Percentiles rank a stretch among this genome's conserved stretches.
Conservation (phyloP, 2,329 filamentous ascomycete species). For the Botrytis tulipae region DNA sequence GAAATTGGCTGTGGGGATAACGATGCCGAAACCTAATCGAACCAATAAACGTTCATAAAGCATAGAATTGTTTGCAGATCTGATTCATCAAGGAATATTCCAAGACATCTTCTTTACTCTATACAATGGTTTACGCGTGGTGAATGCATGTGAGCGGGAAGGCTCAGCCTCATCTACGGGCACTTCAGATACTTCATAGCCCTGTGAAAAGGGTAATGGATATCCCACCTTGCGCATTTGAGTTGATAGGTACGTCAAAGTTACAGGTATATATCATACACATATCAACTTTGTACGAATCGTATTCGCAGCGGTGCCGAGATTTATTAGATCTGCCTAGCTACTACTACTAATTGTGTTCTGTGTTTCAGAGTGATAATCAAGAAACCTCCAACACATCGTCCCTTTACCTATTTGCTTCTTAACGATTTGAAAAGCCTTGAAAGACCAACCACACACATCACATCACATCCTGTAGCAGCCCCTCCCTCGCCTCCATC, state of each 20-base stretch:
- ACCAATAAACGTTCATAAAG: background rate
- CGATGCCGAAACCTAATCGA: background rate
- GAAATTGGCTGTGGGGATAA: background rate
- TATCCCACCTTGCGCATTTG: constrained; percentile 2
- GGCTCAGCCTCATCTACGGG: constrained; percentile 15
- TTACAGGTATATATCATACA: background rate
- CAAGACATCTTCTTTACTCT: background rate
- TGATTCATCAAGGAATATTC: background rate
- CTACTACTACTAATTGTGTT: background rate
- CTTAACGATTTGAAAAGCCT: background rate
- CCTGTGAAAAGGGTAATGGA: background rate
- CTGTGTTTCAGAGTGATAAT: constrained; percentile 1
- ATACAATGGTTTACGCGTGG: background rate
- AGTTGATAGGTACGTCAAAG: background rate
- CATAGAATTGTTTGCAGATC: background rate
- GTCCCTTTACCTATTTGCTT: background rate
- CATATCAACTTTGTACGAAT: background rate
- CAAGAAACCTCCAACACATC: background rate
- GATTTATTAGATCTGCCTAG: background rate
- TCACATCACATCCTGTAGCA: background rate
- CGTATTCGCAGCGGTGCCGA: background rate
- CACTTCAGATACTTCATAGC: background rate
- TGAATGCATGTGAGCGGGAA: constrained; percentile 11
- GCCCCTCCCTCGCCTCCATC: background rate
- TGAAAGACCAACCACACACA: background rate